Conservation (phyloP, 257 asterid genomes). For the Cruciata laevipes region DNA sequence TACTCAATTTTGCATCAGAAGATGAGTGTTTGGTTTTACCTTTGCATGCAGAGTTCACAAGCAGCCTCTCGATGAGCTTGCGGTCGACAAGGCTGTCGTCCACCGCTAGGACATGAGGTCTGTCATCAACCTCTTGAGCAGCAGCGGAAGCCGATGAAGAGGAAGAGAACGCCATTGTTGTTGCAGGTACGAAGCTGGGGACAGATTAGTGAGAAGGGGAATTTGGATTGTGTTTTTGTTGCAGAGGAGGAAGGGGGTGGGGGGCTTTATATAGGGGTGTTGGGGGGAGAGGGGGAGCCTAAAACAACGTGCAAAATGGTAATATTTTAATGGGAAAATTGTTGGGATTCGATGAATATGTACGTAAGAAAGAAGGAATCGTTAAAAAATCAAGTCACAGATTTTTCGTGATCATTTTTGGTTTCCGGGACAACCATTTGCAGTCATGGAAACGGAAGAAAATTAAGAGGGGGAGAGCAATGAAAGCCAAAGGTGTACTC, state of each 20-base stretch:
- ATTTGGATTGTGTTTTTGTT: neutral
- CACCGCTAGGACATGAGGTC: slow-evolving; percentile 30
- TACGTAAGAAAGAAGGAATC: slow-evolving; percentile 18
- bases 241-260: neutral
- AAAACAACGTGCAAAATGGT: slow-evolving; percentile 1
- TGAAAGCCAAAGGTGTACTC: neutral
- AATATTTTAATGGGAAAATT: neutral
- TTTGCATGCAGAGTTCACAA: slow-evolving; percentile 23
- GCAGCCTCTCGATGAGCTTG: slow-evolving; percentile 23
- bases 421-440: slow-evolving; percentile 23
- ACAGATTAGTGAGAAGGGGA: neutral
- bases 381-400: slow-evolving; percentile 27
- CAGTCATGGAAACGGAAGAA: slow-evolving; percentile 14
- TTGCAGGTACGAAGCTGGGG: neutral
- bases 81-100: slow-evolving; percentile 27
- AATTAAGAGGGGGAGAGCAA: slow-evolving; percentile 4
- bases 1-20: neutral
- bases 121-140: slow-evolving; percentile 16
- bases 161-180: slow-evolving; percentile 15
- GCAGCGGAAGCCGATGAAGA: slow-evolving; percentile 2
- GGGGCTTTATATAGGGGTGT: neutral
- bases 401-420: slow-evolving; percentile 34
- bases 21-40: slow-evolving; percentile 10
- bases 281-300: neutral
- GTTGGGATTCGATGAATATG: neutral